Evolutionary conservation across 768 basidiomycete genomes (phyloP).

Genomic region (Lactarius tabidus): DNA sequence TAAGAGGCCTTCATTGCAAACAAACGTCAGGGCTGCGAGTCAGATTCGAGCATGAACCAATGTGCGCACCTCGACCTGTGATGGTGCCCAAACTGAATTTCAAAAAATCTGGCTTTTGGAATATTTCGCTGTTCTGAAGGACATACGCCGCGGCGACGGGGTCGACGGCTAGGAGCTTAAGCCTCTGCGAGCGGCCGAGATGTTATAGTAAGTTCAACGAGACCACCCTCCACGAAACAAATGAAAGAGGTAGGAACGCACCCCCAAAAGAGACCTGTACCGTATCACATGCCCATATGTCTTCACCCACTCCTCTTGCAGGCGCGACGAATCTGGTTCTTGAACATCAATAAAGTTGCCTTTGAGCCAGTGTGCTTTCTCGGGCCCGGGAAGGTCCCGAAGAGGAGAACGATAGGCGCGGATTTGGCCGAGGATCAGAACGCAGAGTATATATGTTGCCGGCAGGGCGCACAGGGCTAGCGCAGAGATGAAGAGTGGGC

Average conservation of each 20-base stretch:
- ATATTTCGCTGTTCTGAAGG: constrained; percentile 31
- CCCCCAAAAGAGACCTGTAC: constrained; percentile 7
- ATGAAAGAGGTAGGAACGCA: neutral
- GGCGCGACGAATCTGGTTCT: constrained; percentile 9
- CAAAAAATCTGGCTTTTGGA: constrained; percentile 33
- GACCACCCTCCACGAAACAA: neutral
- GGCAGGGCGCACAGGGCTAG: neutral
- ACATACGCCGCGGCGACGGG: constrained; percentile 35
- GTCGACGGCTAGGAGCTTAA: constrained; percentile 35
- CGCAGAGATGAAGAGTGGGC: neutral
- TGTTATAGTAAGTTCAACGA: neutral
- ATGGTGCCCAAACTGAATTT: constrained; percentile 15
- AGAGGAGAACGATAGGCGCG: constrained; percentile 5
- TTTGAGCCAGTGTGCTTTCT: constrained; percentile 4
- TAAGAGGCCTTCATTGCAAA: constrained; percentile 1
- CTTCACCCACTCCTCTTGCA: constrained; percentile 22
- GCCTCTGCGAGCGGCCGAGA: neutral
- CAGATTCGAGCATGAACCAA: neutral
- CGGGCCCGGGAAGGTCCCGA: constrained; percentile 10
- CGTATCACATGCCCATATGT: constrained; percentile 17
- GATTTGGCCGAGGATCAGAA: neutral
- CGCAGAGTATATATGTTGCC: neutral
- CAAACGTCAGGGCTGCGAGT: neutral
- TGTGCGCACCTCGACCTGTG: constrained; percentile 21
- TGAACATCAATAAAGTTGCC: constrained; percentile 9